Conservation (phyloP, 192 early-diverging fungal genomes). For the Gryganskiella cystojenkinii region DNA sequence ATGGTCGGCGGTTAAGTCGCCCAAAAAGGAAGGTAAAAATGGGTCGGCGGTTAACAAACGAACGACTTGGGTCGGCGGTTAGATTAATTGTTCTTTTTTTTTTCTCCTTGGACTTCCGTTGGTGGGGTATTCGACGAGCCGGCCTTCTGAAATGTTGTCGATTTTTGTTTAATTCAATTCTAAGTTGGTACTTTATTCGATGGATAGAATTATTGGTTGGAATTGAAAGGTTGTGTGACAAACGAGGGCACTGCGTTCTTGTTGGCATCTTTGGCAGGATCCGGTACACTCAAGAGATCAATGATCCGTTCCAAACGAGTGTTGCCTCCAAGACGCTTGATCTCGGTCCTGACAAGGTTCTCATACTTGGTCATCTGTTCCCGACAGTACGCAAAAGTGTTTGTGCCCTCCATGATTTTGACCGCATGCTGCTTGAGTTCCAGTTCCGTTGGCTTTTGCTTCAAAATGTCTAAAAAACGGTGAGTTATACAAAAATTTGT, state of each 20-base stretch:
- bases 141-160: too few species aligned
- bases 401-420: slow-evolving; percentile 77
- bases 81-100: too few species aligned
- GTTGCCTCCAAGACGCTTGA: slow-evolving; percentile 85
- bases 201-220: too few species aligned
- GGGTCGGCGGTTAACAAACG: too few species aligned
- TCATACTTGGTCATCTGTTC: slow-evolving; percentile 74
- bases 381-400: slow-evolving; percentile 85
- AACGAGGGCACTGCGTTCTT: slow-evolving; percentile 25
- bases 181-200: too few species aligned
- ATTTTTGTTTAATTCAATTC: too few species aligned
- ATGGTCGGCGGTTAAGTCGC: too few species aligned
- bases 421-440: slow-evolving; percentile 93
- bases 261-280: neutral
- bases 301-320: slow-evolving; percentile 71
- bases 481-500: neutral
- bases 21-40: too few species aligned
- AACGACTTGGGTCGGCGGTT: too few species aligned
- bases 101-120: too few species aligned
- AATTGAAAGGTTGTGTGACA: neutral
- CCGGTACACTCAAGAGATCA: slow-evolving; percentile 57
- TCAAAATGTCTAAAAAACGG: slow-evolving; percentile 76
- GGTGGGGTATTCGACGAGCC: too few species aligned
- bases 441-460: slow-evolving; percentile 82
- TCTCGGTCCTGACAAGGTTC: slow-evolving; percentile 66